Base-by-base conservation (phyloP, 1,284 basidiomycete species). In the Polyporus tsugae region DNA sequence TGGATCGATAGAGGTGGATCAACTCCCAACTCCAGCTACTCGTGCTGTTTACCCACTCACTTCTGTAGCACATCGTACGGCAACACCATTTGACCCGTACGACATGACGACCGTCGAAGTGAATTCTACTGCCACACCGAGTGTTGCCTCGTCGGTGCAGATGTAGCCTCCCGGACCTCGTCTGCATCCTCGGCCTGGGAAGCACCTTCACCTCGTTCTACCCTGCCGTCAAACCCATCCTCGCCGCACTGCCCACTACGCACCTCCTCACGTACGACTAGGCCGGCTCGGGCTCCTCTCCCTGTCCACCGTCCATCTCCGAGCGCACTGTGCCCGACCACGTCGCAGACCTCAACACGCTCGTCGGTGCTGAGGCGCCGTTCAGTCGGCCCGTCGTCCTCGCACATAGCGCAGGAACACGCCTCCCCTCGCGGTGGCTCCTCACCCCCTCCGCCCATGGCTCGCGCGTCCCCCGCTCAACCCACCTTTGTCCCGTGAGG, bases 321-420 rank as follows among this genome's bases (percentile, higher is more conserved):
- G 9, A 41, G 17, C 60, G 52, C 38, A 53, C 53, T 0, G 7
- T 64, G 25, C 7, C 53, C 15, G 49, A 42, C 44, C 60, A 62
- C 59, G 49, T 66, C 38, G 53, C 60, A 10, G 69, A 70, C 39
- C 60, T 73, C 2, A 70, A 69, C 35, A 65, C 62, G 19, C 69
- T 70, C 60, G 22, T 72, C 36, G 36, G 11, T 11, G 39, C 39
- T 3, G 59, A 66, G 22, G 62, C 60, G 39, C 44, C 69, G 2
- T 61, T 62, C 5, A 66, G 71, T 0, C 60, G 46, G 25, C 38
- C 68, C 33, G 57, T 58, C 39, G 9, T 73, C 52, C 53, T 71
- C 25, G 68, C 63, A 13, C 70, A 71, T 42, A 71, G 65, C 63
- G 70, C 62, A 7, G 63, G 67, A 15, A 71, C 69, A 15, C 11